Evolutionary conservation across 768 basidiomycete species (phyloP).

Genomic region (Lentinula lateritia): DNA sequence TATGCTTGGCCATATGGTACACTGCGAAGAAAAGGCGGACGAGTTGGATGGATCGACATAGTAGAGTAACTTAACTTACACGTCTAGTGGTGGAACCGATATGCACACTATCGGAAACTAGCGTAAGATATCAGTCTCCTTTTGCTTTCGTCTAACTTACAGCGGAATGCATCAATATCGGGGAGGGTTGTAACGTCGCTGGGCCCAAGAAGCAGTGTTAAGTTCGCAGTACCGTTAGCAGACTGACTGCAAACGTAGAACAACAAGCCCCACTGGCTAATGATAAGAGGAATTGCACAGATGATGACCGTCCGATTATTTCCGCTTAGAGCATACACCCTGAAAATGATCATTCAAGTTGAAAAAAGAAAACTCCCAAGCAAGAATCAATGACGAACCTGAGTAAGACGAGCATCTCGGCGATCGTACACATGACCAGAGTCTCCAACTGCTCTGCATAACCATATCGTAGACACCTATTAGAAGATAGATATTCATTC

Average conservation of each 20-base stretch:
- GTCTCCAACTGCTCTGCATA: slow-evolving; percentile 7
- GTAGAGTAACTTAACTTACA: not conserved
- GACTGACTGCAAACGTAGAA: slow-evolving; percentile 1
- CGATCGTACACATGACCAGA: slow-evolving; percentile 3
- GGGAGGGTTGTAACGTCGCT: not conserved
- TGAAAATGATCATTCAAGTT: not conserved
- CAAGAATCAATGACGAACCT: not conserved
- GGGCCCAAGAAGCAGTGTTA: not conserved
- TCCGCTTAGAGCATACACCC: slow-evolving; percentile 5
- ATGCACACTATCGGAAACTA: not conserved
- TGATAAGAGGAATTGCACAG: not conserved
- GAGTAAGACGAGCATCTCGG: slow-evolving; percentile 5
- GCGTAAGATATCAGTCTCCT: not conserved
- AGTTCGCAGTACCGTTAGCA: slow-evolving; percentile 2
- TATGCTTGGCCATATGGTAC: slow-evolving; percentile 8
- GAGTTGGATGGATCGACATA: too few species aligned
- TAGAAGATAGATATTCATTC: not conserved
- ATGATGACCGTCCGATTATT: not conserved
- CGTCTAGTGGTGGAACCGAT: not conserved
- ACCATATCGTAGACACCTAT: slow-evolving; percentile 5
- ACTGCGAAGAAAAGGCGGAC: not conserved
- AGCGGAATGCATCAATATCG: slow-evolving; percentile 3
- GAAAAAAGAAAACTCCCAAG: not conserved
- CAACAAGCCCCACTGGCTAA: slow-evolving; percentile 3
- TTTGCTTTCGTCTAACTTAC: not conserved